Evolutionary conservation across 129 eudicot species (phyloP), one percentile per base, ranked within the genome.

Genomic region (Centaurea solstitialis): DNA sequence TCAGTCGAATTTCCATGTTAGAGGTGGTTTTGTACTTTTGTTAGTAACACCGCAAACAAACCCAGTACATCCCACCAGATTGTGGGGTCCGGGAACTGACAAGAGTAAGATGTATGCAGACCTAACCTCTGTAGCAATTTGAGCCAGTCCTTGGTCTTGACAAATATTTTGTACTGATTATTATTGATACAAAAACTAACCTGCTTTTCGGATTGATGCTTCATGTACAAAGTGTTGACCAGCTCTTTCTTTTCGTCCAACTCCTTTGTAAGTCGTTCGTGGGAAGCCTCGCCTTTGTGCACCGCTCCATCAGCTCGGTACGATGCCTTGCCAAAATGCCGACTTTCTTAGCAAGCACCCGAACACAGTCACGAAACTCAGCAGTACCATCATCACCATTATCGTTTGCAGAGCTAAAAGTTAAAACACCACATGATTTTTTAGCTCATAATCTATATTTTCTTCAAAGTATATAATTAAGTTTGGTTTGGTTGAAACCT

Each of bases 131-230:
- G 9, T 13, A n/a, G n/a, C n/a, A n/a, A n/a, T 41, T 13, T 1
- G 12, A 41, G 47, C 47, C 47, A 3, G 47, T 41, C 47, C 47
- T 41, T 41, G 47, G 47, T 41, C 2, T 41, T 4, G 12, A 43
- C 53, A 43, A 11, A 43, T 43, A 43, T 53, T 17, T 53, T 53
- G 21, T 53, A 53, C 17, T 53, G 8, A 53, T 15, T 53, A 57
- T 57, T 33, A 66, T 12, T 70, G 70, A 22, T 61, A 24, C 35
- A 73, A 76, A 4, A 17, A 37, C 70, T 40, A 82, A 91, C 98
- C 93, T 92, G 99, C 78, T 92, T 95, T 85, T 95, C 99, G 7
- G 80, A 84, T 87, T 92, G 97, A 79, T 93, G 97, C 87, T 95
- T 91, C 45, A 77, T 79, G 84, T 87, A 95, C 67, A 92, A 87